phyloP scores from a whole-genome alignment of 192 early-diverging fungal species.

The Cladochytrium replicatum region DNA sequence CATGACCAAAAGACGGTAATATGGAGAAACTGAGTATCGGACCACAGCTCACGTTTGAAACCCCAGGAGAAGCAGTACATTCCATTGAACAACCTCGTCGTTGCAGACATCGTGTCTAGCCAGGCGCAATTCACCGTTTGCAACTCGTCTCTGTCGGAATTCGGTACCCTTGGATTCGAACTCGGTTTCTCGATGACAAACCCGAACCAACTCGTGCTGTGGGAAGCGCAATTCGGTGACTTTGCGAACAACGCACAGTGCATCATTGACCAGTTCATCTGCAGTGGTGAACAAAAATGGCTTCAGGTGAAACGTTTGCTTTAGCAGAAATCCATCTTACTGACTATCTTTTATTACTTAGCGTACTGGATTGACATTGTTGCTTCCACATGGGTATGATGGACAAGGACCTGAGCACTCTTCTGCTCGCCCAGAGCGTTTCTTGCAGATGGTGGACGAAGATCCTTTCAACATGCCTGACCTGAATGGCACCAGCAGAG shows the following conservation, averaged over 20 bases:
- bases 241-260: conserved; percentile 95
- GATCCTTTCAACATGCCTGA: conserved; percentile 66
- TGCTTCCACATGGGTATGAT: conserved; percentile 96
- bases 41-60: conserved; percentile 2
- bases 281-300: conserved; percentile 96
- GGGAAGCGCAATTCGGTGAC: conserved; percentile 99
- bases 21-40: background rate
- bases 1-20: conserved; percentile 76
- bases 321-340: background rate
- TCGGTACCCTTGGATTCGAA: conserved; percentile 91
- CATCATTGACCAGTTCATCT: conserved; percentile 97
- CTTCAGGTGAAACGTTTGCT: conserved; percentile 44
- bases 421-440: conserved; percentile 88
- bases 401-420: conserved; percentile 99
- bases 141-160: conserved; percentile 97
- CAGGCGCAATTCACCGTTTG: conserved; percentile 81
- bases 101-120: conserved; percentile 37
- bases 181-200: conserved; percentile 91
- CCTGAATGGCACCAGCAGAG: conserved; percentile 22
- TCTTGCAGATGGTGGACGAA: conserved; percentile 90
- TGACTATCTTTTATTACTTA: conserved; percentile 4
- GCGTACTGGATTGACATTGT: conserved; percentile 85
- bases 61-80: conserved; percentile 63
- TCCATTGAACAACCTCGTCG: conserved; percentile 78
- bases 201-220: conserved; percentile 87